Percentiles rank a stretch among this genome's conserved stretches.
Conservation (phyloP, 2,329 filamentous ascomycete species). For the Dothistroma septosporum region DNA sequence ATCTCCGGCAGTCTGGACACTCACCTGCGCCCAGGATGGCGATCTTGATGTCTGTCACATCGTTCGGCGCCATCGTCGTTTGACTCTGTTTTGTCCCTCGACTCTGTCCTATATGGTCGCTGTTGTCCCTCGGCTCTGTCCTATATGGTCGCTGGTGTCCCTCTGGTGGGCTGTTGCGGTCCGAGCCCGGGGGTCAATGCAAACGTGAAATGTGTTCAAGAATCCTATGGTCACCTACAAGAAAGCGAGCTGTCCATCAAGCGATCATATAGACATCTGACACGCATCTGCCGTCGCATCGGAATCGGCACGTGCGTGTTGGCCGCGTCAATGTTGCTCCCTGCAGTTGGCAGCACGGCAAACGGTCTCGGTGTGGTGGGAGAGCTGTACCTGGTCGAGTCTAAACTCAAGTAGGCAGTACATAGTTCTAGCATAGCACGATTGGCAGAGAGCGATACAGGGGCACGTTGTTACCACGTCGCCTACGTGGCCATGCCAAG, state of each 20-base stretch:
- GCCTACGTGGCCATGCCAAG: too few relatives aligned
- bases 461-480: too few relatives aligned
- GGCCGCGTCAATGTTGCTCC: conserved; percentile 2
- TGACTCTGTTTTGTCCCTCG: too few relatives aligned
- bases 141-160: neutral
- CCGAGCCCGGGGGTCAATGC: too few relatives aligned
- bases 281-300: neutral
- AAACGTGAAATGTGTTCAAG: too few relatives aligned
- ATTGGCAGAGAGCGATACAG: too few relatives aligned
- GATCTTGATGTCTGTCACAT: conserved; percentile 34
- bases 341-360: neutral
- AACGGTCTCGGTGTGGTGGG: neutral
- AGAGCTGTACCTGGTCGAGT: neutral
- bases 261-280: neutral
- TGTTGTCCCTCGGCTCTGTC: neutral
- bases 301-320: neutral
- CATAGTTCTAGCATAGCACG: too few relatives aligned
- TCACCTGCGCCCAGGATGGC: conserved; percentile 35
- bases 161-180: neutral
- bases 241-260: neutral
- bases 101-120: neutral
- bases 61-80: conserved; percentile 29
- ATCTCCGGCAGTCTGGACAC: neutral
- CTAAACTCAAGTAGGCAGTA: neutral
- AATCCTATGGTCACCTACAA: neutral